These are phyloP conservation scores for Cercospora citrullina DNA, from an alignment of 2,329 filamentous ascomycete species.

Conservation along the genomic window DNA sequence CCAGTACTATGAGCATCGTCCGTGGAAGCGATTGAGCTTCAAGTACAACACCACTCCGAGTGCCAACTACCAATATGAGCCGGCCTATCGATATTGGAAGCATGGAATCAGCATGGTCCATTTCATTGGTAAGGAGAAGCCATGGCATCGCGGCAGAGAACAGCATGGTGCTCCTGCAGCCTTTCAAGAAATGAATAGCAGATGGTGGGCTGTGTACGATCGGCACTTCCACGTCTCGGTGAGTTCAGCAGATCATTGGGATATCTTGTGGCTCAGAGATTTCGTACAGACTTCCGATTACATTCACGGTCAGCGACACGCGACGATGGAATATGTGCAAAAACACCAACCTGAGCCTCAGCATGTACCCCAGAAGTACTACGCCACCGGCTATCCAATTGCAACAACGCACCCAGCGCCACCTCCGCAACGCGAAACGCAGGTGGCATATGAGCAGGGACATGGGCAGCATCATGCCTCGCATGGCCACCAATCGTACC, in stretches of 20 bases:
- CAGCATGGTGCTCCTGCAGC: conserved; percentile 58
- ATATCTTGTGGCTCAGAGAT: conserved; percentile 17
- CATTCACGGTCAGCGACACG: conserved; percentile 21
- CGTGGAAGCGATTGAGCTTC: conserved; percentile 86
- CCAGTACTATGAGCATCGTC: conserved; percentile 77
- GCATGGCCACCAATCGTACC: conserved; percentile 10
- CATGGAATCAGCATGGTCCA: conserved; percentile 86
- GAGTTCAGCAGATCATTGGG: conserved; percentile 1
- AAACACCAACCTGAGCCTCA: conserved; percentile 2
- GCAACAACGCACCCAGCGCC: conserved; percentile 20
- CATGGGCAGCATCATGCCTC: conserved; percentile 11
- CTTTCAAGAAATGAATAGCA: conserved; percentile 79
- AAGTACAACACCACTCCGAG: conserved; percentile 97
- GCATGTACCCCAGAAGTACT: conserved; percentile 19
- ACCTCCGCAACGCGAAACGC: background rate
- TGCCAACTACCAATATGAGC: conserved; percentile 94
- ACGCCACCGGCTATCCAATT: conserved; percentile 33
- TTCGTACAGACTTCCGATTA: conserved; percentile 22
- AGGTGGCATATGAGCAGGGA: background rate
- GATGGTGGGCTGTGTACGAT: conserved; percentile 96
- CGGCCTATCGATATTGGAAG: conserved; percentile 91
- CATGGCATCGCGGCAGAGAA: conserved; percentile 60
- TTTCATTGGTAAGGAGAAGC: conserved; percentile 90
- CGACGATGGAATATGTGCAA: conserved; percentile 14
- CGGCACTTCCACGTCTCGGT: conserved; percentile 65